Evolutionary conservation across 495 filamentous ascomycete species (phyloP), one percentile per base, ranked within the genome.

Genomic region (Penicillium angulare): DNA sequence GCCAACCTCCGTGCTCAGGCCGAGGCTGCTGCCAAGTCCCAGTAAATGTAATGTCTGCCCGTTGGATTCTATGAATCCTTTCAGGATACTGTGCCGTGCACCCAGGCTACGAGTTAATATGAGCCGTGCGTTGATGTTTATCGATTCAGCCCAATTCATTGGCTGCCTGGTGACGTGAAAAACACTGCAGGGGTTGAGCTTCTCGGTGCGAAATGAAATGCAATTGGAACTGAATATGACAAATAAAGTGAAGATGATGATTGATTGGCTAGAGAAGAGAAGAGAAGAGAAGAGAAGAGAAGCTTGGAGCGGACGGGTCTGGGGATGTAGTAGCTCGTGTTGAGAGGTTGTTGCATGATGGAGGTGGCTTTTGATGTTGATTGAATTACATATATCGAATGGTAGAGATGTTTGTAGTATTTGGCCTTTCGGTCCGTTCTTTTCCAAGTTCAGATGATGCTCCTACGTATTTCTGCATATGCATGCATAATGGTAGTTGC

Each of bases 1-100:
- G 82, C 89, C 66, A 88, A 89, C 76, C 88, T 97, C 55, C 89
- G 90, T 45, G 87, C 89, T 52, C 89, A 93, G 81, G 90, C 87
- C 69, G 90, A 96, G 61, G 80, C 86, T 64, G 81, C 85, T 61
- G 68, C 65, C 64, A 81, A 81, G 73, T 55, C 71, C 49, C 76
- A 80, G 53, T 63, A 52, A 27, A 49, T 50, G 26, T 71, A 68
- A 53, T 29, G 46, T 20, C 13, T 13, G 32, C n/a, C n/a, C n/a
- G n/a, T n/a, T n/a, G n/a, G n/a, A n/a, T n/a, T n/a, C n/a, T n/a
- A n/a, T n/a, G n/a, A n/a, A n/a, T n/a, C n/a, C n/a, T n/a, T n/a
- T n/a, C n/a, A n/a, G n/a, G n/a, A n/a, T n/a, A n/a, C n/a, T n/a
- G n/a, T n/a, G n/a, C n/a, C n/a, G n/a, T n/a, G n/a, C n/a, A n/a